Evolutionary conservation across 768 basidiomycete genomes (phyloP).

Genomic region (Agaricus bisporus): DNA sequence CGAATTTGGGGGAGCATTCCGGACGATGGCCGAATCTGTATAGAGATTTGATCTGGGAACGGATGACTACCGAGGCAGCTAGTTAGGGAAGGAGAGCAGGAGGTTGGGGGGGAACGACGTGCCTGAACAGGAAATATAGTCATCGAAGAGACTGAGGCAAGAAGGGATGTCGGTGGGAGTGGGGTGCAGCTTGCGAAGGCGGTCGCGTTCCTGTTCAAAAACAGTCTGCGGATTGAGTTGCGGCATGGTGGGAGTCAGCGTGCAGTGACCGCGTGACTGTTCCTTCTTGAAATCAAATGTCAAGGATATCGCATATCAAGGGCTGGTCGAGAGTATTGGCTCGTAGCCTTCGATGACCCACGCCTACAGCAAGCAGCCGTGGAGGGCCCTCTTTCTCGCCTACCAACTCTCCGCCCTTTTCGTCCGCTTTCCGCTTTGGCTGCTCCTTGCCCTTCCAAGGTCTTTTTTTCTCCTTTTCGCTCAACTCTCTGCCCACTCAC

Average conservation of each 20-base stretch:
- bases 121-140: constrained; percentile 70
- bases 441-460: constrained; percentile 32
- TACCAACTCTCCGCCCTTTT: constrained; percentile 36
- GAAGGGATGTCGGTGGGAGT: constrained; percentile 74
- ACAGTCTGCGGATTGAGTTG: constrained; percentile 46
- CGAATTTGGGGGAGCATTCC: constrained; percentile 70
- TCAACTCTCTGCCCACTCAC: neutral
- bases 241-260: constrained; percentile 19
- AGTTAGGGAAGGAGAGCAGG: neutral
- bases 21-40: constrained; percentile 79
- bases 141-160: constrained; percentile 73
- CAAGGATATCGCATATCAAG: neutral
- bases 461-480: constrained; percentile 11
- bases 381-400: constrained; percentile 41
- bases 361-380: constrained; percentile 36
- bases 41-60: constrained; percentile 74
- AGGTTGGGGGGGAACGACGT: constrained; percentile 9
- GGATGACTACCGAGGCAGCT: constrained; percentile 46
- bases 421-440: constrained; percentile 44
- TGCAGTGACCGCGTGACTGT: neutral
- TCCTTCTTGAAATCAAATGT: neutral
- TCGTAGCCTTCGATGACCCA: constrained; percentile 19
- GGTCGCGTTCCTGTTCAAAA: constrained; percentile 63
- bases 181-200: constrained; percentile 62
- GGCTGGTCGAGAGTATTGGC: neutral